phyloP scores from a whole-genome alignment of 495 filamentous ascomycete genomes.

The Aspergillus avenaceus region DNA sequence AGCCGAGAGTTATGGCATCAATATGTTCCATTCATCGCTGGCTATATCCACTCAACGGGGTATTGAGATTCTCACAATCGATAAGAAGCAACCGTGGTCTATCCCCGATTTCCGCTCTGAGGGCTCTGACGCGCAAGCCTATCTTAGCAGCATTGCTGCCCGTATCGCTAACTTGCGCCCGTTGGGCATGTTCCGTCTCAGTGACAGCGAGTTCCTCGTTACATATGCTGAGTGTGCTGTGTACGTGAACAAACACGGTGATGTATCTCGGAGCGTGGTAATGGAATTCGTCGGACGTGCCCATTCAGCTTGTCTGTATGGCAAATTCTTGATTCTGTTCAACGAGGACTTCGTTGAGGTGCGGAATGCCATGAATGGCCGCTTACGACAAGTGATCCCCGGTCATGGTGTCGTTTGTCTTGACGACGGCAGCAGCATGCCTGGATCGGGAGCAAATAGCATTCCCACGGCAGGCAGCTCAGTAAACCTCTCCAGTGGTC shows the following conservation, averaged over 20 bases:
- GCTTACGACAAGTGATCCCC: slow-evolving; percentile 88
- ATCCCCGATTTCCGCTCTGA: slow-evolving; percentile 74
- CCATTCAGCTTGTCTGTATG: slow-evolving; percentile 80
- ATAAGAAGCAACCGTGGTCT: slow-evolving; percentile 89
- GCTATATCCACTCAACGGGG: slow-evolving; percentile 86
- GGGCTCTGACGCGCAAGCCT: slow-evolving; percentile 48
- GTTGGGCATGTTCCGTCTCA: slow-evolving; percentile 94
- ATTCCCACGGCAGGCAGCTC: slow-evolving; percentile 22
- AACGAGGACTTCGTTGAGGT: slow-evolving; percentile 96
- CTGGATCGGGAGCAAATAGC: slow-evolving; percentile 30
- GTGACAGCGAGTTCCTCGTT: slow-evolving; percentile 88
- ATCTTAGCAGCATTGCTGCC: slow-evolving; percentile 72
- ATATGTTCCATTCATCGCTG: slow-evolving; percentile 90
- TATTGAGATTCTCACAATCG: slow-evolving; percentile 94
- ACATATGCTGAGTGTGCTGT: slow-evolving; percentile 92
- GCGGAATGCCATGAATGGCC: slow-evolving; percentile 91
- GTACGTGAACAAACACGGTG: slow-evolving; percentile 97
- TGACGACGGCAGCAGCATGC: slow-evolving; percentile 69
- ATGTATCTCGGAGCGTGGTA: slow-evolving; percentile 84
- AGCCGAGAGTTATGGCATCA: slow-evolving; percentile 90
- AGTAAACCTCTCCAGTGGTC: slow-evolving; percentile 23
- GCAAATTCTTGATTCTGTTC: slow-evolving; percentile 66
- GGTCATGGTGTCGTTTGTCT: slow-evolving; percentile 82
- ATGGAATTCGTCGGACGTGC: slow-evolving; percentile 97
- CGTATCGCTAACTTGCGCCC: slow-evolving; percentile 78